Base-by-base conservation (phyloP, 108 stramenopile genomes). In the Aureococcus anophagefferens region DNA sequence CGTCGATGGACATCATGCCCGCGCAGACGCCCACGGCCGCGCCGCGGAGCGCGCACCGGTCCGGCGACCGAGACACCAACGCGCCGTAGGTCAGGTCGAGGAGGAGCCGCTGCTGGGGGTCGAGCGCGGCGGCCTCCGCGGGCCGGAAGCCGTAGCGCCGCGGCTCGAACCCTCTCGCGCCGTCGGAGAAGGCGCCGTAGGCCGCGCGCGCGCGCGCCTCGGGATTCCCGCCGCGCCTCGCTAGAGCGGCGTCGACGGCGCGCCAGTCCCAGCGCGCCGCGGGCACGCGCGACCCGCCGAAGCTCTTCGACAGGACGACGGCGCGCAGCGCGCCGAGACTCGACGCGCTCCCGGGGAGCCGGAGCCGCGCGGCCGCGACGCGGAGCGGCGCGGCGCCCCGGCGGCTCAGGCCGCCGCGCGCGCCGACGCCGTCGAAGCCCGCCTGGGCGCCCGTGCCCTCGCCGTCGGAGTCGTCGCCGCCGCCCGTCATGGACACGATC, bases 91-190 rank as follows among this genome's bases (percentile, higher is more conserved):
- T 28, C 14, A 25, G 51, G 18, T 17, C 14, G 62, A 71, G 62
- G 18, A 72, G 31, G 31, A 72, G 63, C 21, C 31, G 30, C 71
- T 72, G 71, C 36, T 72, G 71, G 25, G 71, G 71, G 36, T 72
- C 71, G 5, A 72, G 15, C 3, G 71, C 33, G 0, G 0, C 9
- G 31, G 31, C 71, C 32, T 72, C 64, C 35, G 11, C 74, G 71
- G 29, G 28, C 51, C 51, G 17, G 7, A 59, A 25, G 25, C 51
- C 51, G 21, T 4, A 59, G 21, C 21, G 17, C 25, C 25, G 17
- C 51, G 51, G 51, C 21, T 59, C 51, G 51, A 59, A 59, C 0
- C 25, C 51, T 1, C 3, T 11, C 17, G 21, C 25, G 21, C 51
- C 51, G 17, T 4, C 7, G 25, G 21, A 25, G 13, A 59, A 59